Evolutionary conservation across 1,284 basidiomycete genomes (phyloP).

Genomic region (Cutaneotrichosporon cavernicola): DNA sequence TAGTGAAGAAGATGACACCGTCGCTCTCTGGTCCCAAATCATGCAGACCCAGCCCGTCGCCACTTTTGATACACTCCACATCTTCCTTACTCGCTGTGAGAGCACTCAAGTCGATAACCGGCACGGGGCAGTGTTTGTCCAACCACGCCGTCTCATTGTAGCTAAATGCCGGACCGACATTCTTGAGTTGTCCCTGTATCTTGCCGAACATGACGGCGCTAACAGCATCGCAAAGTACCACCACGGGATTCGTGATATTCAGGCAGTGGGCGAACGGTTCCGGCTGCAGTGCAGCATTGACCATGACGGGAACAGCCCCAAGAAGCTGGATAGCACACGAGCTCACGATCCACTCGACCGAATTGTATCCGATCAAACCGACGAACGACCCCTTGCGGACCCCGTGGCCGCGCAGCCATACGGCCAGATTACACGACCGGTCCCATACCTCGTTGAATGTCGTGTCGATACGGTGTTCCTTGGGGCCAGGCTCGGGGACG

Average conservation of each 20-base stretch:
- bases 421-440: constrained; percentile 29
- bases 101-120: not conserved
- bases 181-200: not conserved
- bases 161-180: constrained; percentile 6
- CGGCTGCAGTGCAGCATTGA: constrained; percentile 28
- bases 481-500: constrained; percentile 15
- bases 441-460: constrained; percentile 36
- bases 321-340: constrained; percentile 42
- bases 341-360: constrained; percentile 33
- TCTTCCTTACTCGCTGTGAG: not conserved
- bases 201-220: constrained; percentile 31
- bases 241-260: constrained; percentile 28
- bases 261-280: constrained; percentile 36
- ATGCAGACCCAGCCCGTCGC: constrained; percentile 24
- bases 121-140: not conserved
- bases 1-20: constrained; percentile 48
- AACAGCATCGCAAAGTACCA: constrained; percentile 39
- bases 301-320: constrained; percentile 38
- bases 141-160: not conserved
- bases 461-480: constrained; percentile 21
- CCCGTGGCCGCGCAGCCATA: constrained; percentile 35
- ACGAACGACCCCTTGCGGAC: constrained; percentile 35
- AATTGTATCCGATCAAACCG: constrained; percentile 44
- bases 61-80: constrained; percentile 7
- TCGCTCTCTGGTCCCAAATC: constrained; percentile 37